A percentile compares a stretch with the other conserved stretches of the same genome.
Evolutionary conservation across 2,329 filamentous ascomycete species (phyloP).

Genomic region (Fulvia fulva): DNA sequence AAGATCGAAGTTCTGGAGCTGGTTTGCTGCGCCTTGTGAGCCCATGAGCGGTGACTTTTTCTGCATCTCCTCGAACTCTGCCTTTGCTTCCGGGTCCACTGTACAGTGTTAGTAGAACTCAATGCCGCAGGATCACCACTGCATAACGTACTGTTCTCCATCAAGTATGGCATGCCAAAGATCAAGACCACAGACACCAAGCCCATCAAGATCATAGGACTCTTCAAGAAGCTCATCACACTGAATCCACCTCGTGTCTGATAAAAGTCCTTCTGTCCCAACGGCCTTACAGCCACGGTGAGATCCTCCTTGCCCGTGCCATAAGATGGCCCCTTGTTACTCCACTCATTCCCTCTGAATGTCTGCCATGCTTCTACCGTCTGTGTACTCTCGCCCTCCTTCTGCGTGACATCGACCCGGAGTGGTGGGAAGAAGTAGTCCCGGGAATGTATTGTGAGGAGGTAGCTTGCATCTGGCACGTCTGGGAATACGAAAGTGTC

Average conservation of each 20-base stretch:
- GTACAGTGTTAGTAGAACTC: slow-evolving; percentile 13
- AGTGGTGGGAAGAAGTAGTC: slow-evolving; percentile 74
- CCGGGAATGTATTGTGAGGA: slow-evolving; percentile 73
- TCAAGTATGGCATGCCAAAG: slow-evolving; percentile 87
- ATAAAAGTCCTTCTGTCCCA: slow-evolving; percentile 70
- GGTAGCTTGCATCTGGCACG: slow-evolving; percentile 68
- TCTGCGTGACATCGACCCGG: slow-evolving; percentile 64
- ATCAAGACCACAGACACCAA: slow-evolving; percentile 78
- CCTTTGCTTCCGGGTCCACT: slow-evolving; percentile 97
- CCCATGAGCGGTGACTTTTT: slow-evolving; percentile 63
- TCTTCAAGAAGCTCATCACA: slow-evolving; percentile 77
- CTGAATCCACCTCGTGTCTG: slow-evolving; percentile 64
- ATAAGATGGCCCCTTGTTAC: slow-evolving; percentile 68
- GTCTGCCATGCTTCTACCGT: slow-evolving; percentile 73
- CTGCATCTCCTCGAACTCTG: slow-evolving; percentile 88
- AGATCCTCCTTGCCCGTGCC: slow-evolving; percentile 42
- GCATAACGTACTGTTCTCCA: slow-evolving; percentile 79
- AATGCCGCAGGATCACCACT: not conserved
- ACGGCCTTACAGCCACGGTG: slow-evolving; percentile 58
- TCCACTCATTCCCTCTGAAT: slow-evolving; percentile 85
- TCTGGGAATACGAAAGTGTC: slow-evolving; percentile 45
- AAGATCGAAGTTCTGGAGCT: slow-evolving; percentile 62
- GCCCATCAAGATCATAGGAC: slow-evolving; percentile 93
- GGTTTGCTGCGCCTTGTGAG: slow-evolving; percentile 44
- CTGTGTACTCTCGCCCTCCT: slow-evolving; percentile 38